Base-by-base conservation (phyloP, 2,329 filamentous ascomycete genomes). In the Didymella segeticola region DNA sequence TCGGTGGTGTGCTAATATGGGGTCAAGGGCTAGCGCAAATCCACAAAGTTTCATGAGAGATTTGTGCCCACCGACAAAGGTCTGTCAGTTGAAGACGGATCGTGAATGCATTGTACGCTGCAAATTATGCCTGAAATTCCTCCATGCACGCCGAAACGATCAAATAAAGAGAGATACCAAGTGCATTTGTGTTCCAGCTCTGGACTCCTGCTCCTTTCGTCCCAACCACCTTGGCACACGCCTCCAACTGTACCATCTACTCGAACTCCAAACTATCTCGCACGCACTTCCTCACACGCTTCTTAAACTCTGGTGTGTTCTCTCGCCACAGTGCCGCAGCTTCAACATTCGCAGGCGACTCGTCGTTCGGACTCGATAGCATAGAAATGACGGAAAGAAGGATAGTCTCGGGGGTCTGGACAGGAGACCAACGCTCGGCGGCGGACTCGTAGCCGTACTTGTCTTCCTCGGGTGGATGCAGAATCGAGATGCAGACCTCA, bases 401-500 rank as follows among this genome's bases (percentile, higher is more conserved):
- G 64, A 98, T 98, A 82, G 97, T 98, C 79, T 98, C 95, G 63
- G 97, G 93, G 55, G 89, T 95, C 79, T 98, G 95, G 59, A 98
- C 96, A 11, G 93, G 93, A 23, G 89, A 93, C 93, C 93, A 98
- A 60, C 93, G 88, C 80, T 98, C 95, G 1, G 89, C 92, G 7
- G 95, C 93, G 67, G 93, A 90, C 77, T 98, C 93, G 83, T 98
- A 98, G 80, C 96, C 93, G 79, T 97, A 97, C 48, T 95, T 95
- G 77, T 98, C 93, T 78, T 98, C 93, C 68, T 95, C 93, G 2
- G 93, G 93, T 3, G 93, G 89, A 77, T 98, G 93, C 2, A 98
- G 87, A 79, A 98, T 98, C n/a, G 91, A 96, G 70, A 98, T 98
- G 80, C 93, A 98, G 66, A 98, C 95, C 15, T 93, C 85, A 60